A percentile compares a stretch with the other conserved stretches of the same genome.
These are phyloP conservation scores for Flaveria brownii DNA, from an alignment of 129 eudicot species.

Conservation along the genomic window DNA sequence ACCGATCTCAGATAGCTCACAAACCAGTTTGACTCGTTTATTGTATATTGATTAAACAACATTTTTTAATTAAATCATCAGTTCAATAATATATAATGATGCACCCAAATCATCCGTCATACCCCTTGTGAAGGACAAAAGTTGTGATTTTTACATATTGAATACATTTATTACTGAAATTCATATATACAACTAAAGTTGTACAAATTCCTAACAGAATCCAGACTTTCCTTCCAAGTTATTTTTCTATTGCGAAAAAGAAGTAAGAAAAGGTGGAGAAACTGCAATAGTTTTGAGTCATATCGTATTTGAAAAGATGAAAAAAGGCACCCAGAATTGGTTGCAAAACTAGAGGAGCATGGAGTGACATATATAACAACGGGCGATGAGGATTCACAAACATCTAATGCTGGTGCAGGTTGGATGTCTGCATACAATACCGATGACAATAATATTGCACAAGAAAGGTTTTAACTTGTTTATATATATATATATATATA, in stretches of 20 bases:
- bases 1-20: too few relatives aligned
- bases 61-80: too few relatives aligned
- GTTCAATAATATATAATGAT: too few relatives aligned
- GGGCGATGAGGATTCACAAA: constrained; percentile 62
- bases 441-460: constrained; percentile 62
- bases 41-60: too few relatives aligned
- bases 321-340: constrained; percentile 23
- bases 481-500: neutral
- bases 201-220: constrained; percentile 33
- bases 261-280: constrained; percentile 67
- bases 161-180: neutral
- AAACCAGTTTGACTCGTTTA: too few relatives aligned
- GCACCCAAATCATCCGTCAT: too few relatives aligned
- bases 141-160: neutral
- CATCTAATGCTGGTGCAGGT: constrained; percentile 58
- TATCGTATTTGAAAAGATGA: constrained; percentile 27
- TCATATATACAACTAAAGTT: neutral
- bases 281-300: constrained; percentile 84
- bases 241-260: constrained; percentile 79
- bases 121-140: neutral
- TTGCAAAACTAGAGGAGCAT: constrained; percentile 25
- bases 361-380: constrained; percentile 32
- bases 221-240: constrained; percentile 67
- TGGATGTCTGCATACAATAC: constrained; percentile 81
- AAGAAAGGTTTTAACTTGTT: constrained; percentile 25